phyloP scores from a whole-genome alignment of 31 red algal genomes.

The Porphyra umbilicalis region DNA sequence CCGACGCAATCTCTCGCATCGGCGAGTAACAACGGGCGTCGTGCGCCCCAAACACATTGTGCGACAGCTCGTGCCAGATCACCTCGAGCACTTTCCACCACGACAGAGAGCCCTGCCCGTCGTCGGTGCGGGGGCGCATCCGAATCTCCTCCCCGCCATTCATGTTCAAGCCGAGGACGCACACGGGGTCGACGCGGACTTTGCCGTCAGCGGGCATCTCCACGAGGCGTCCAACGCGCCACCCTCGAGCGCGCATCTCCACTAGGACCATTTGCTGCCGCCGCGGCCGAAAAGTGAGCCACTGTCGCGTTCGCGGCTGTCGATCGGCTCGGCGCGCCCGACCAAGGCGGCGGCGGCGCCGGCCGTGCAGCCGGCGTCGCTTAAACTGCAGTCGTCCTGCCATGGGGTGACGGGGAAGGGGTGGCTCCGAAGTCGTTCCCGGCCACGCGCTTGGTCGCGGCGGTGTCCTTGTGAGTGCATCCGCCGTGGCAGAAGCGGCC shows the following conservation, averaged over 20 bases:
- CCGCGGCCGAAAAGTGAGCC: no score
- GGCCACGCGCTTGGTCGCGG: no score
- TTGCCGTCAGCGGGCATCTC: slow-evolving; percentile 79
- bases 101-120: slow-evolving; percentile 52
- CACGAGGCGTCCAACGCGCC: slow-evolving; percentile 48
- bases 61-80: slow-evolving; percentile 75
- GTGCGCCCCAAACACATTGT: slow-evolving; percentile 53
- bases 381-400: no score
- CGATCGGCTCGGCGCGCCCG: no score
- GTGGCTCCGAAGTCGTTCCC: no score
- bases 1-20: slow-evolving; percentile 50
- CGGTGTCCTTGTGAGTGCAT: no score
- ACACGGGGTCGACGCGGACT: slow-evolving; percentile 78
- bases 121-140: slow-evolving; percentile 80
- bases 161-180: slow-evolving; percentile 73
- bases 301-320: no score
- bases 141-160: slow-evolving; percentile 47
- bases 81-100: slow-evolving; percentile 53
- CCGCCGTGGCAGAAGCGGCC: no score
- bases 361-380: no score
- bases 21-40: slow-evolving; percentile 57
- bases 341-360: no score
- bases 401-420: no score
- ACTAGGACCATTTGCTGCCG: no score
- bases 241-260: slow-evolving; percentile 41